Base-by-base conservation (phyloP, 1,284 basidiomycete genomes). In the Fomitopsis palustris region DNA sequence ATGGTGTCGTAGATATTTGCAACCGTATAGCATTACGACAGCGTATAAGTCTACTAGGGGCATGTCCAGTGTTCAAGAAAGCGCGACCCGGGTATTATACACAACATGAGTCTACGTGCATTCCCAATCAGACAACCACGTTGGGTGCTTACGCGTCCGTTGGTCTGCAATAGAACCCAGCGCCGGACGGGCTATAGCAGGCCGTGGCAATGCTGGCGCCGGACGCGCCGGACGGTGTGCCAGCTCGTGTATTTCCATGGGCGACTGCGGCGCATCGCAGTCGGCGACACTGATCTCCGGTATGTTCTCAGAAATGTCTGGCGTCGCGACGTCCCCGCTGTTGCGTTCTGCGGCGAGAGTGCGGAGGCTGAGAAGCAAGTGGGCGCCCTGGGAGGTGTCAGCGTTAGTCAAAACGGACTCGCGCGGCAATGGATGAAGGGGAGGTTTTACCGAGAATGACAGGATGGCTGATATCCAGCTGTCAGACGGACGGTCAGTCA, bases 281-380 rank as follows among this genome's bases (percentile, higher is more conserved):
- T 27, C 42, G 17, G 41, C 29, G 17, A 35, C 16, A 35, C 25
- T 52, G 37, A 55, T 59, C 9, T 53, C 38, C 4, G 56, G 53
- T 2, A 58, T 42, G 45, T 45, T 39, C 19, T 39, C 53, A 6
- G 60, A 56, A 23, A 61, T 52, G 25, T 31, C 23, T 3, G 60
- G 60, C 21, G 60, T 61, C 19, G 41, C 27, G 4, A 61, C 38
- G n/a, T 58, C 37, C 33, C 4, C 4, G 23, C 31, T 17, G 2
- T 37, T 7, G 25, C 59, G 53, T 37, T 55, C 41, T 8, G 62
- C 56, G 23, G 55, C 59, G 14, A 63, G 57, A n/a, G 43, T 19
- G 38, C 62, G 62, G 17, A 63, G 33, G 42, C 55, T 61, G 23
- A 63, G 54, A 19, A 63, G 53, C 33, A 63, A 57, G 56, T 61